These are phyloP conservation scores for Coemansia sp. DNA, from an alignment of 192 early-diverging fungal species.

Conservation along the genomic window DNA sequence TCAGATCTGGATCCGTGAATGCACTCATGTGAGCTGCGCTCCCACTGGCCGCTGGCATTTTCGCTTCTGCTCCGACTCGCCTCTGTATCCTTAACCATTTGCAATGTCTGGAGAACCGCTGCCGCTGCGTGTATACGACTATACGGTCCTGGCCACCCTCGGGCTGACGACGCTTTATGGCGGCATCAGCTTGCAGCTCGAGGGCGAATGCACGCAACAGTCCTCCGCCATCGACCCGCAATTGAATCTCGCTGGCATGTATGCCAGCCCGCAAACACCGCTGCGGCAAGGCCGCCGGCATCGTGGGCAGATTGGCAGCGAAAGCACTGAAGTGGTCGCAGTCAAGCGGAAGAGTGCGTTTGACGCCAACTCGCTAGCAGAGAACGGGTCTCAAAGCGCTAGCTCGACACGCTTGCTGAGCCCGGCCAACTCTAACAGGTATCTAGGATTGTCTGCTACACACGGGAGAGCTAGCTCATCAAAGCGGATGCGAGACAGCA, in stretches of 20 bases:
- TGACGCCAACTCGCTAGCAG: neutral
- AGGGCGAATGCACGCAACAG: conserved; percentile 3
- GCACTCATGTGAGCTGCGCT: too few relatives aligned
- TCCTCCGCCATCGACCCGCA: neutral
- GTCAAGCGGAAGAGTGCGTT: conserved; percentile 24
- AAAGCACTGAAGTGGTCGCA: neutral
- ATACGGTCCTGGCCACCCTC: conserved; percentile 40
- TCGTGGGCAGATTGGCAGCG: neutral
- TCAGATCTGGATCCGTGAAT: too few relatives aligned
- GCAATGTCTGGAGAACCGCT: conserved; percentile 26
- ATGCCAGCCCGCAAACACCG: conserved; percentile 11
- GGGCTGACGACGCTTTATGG: conserved; percentile 36
- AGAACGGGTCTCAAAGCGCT: neutral
- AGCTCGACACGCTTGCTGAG: conserved; percentile 21
- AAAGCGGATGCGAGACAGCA: conserved; percentile 4
- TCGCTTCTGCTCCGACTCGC: too few relatives aligned
- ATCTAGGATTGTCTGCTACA: neutral
- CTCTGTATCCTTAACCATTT: too few relatives aligned
- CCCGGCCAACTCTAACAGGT: conserved; percentile 5
- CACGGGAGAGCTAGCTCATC: neutral
- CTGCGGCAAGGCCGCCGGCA: neutral
- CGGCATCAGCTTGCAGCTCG: conserved; percentile 25
- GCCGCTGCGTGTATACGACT: conserved; percentile 39
- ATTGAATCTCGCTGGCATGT: neutral
- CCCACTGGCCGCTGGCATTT: too few relatives aligned